A percentile compares a stretch with the other conserved stretches of the same genome.
Evolutionary conservation across 768 basidiomycete species (phyloP).

Genomic region (Roridomyces roridus): DNA sequence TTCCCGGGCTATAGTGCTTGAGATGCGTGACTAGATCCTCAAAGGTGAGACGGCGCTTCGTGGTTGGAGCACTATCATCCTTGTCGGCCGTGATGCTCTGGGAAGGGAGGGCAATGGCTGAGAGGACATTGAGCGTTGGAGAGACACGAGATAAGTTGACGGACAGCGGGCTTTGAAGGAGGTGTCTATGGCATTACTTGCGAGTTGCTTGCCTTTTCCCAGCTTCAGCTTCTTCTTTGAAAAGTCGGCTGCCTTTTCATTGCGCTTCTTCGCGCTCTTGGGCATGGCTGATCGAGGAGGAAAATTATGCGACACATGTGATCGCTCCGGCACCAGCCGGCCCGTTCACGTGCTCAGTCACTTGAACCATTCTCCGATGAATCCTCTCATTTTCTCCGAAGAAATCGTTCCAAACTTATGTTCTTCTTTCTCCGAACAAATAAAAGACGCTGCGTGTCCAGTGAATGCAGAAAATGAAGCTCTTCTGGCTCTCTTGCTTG

Average conservation of each 20-base stretch:
- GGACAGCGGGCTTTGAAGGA: constrained; percentile 94
- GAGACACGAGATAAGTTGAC: constrained; percentile 33
- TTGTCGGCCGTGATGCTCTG: constrained; percentile 77
- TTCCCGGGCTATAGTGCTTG: constrained; percentile 84
- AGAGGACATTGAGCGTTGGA: constrained; percentile 20
- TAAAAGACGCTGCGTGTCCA: no score
- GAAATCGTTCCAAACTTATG: no score
- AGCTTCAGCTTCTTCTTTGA: constrained; percentile 97
- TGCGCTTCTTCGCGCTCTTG: constrained; percentile 86
- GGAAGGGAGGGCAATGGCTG: constrained; percentile 89
- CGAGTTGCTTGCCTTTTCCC: constrained; percentile 87
- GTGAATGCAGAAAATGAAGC: constrained; percentile 5
- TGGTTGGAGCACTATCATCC: constrained; percentile 65
- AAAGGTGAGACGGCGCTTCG: constrained; percentile 76
- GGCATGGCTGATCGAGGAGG: constrained; percentile 58
- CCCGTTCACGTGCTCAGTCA: no score
- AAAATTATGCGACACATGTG: background rate
- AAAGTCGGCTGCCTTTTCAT: constrained; percentile 89
- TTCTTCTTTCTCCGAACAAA: no score
- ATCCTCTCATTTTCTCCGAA: no score
- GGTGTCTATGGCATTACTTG: constrained; percentile 90
- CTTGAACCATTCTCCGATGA: background rate
- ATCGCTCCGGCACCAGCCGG: no score
- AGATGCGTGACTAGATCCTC: constrained; percentile 78
- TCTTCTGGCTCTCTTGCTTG: background rate